Conservation (phyloP, 1,139 yeast genomes). For the Tardiomyces blankii region DNA sequence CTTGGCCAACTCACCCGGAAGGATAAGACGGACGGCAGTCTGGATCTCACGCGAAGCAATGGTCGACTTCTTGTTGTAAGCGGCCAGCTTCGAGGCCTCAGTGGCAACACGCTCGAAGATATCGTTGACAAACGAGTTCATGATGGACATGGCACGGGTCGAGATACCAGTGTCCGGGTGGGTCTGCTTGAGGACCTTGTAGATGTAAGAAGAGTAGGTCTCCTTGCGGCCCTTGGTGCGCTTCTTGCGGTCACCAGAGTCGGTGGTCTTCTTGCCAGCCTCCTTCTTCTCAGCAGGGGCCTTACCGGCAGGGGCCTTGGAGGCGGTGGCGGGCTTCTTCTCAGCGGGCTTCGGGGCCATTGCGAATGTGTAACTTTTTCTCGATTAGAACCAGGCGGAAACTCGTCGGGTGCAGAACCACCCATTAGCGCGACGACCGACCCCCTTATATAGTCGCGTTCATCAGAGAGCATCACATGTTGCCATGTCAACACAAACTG, state of each 20-base stretch:
- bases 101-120: conserved; percentile 91
- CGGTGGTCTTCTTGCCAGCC: conserved; percentile 86
- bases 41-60: conserved; percentile 99
- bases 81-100: conserved; percentile 98
- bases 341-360: conserved; percentile 96
- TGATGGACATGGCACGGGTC: conserved; percentile 64
- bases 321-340: conserved; percentile 42
- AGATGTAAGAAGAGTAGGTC: conserved; percentile 96
- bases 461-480: background rate
- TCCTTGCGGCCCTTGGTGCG: conserved; percentile 96
- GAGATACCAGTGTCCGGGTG: conserved; percentile 99
- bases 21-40: conserved; percentile 97
- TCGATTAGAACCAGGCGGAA: conserved; percentile 8
- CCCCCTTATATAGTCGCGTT: background rate
- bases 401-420: background rate
- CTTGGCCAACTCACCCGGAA: conserved; percentile 99
- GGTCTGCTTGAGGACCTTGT: conserved; percentile 97
- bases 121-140: conserved; percentile 5
- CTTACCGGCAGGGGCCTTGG: conserved; percentile 79
- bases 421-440: background rate
- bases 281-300: conserved; percentile 97
- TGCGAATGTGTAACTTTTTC: conserved; percentile 22
- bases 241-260: conserved; percentile 77
- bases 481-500: background rate
- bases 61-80: conserved; percentile 98